Base-by-base conservation (phyloP, 148 eudicot species). In the Oxyria digyna region DNA sequence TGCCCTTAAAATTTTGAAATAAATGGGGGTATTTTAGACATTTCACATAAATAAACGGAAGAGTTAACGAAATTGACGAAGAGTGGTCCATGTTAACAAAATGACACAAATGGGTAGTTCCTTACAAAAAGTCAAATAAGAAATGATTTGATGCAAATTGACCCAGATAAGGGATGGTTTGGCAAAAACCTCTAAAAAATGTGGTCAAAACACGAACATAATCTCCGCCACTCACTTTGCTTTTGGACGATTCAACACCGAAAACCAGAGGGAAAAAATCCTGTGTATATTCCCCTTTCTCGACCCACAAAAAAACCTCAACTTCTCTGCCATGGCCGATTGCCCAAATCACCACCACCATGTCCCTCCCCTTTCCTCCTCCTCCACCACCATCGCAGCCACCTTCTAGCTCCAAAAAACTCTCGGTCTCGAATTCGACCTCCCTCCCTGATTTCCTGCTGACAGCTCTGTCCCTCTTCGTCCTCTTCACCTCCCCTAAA, bases 381-480 rank as follows among this genome's bases (percentile, higher is more conserved):
- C 63, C 63, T n/a, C 63, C 63, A 3, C 63, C 76, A 4, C 74
- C 81, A 10, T 76, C 75, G 63, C 75, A 21, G n/a, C 66, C 69
- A 18, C 72, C 73, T 24, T 27, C 37, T 57, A n/a, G n/a, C n/a
- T n/a, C n/a, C n/a, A 57, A 57, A 14, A 3, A 12, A 69, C 74
- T 46, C 77, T 67, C 55, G 73, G 75, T 10, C 66, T 57, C 31
- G 45, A 83, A 74, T 33, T 57, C 57, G 49, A 45, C 21, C 32
- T 7, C 69, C 38, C 66, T 89, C 71, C 85, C 94, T 3, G 89
- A 93, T 46, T 81, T 86, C 68, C 69, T 93, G 77, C 77, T 93
- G 79, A 77, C 94, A 8, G 85, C 87, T 15, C 77, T 93, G 75
- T 89, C 96, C 14, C 77, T 85, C 80, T 79, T 89, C 74, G 69